Evolutionary conservation across 2,329 filamentous ascomycete species (phyloP).

Genomic region (Fusarium solani-melongenae): DNA sequence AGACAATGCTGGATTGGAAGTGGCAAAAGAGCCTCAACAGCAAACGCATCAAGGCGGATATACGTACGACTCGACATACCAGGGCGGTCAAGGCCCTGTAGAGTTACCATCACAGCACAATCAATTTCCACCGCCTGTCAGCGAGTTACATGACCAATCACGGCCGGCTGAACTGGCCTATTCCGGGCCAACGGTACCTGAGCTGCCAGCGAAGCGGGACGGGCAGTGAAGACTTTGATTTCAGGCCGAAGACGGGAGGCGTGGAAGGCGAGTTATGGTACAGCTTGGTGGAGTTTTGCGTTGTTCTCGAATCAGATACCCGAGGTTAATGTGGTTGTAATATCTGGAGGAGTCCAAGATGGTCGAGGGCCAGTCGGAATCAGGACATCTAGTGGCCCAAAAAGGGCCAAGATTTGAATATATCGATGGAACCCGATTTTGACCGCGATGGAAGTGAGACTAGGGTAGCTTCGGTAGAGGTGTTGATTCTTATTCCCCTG

Average conservation of each 20-base stretch:
- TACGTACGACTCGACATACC: background rate
- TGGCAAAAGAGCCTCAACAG: background rate
- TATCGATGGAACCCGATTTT: no score
- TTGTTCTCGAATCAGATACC: background rate
- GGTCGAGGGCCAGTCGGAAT: background rate
- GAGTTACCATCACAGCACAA: background rate
- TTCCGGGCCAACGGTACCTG: background rate
- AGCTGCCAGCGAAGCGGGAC: background rate
- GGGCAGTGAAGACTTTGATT: background rate
- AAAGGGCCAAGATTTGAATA: background rate
- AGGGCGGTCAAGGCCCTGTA: background rate
- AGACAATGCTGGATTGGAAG: background rate
- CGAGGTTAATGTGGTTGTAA: background rate
- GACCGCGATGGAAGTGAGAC: background rate
- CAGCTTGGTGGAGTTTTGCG: background rate
- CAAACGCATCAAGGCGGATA: background rate
- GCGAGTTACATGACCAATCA: background rate
- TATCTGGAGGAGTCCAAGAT: background rate
- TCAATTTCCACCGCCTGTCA: background rate
- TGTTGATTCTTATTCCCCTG: background rate
- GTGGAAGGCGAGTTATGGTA: background rate
- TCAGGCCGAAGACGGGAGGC: background rate
- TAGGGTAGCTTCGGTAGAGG: background rate
- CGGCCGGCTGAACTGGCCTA: background rate
- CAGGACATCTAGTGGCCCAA: background rate